These are phyloP conservation scores for Fraxinus baroniana DNA, from an alignment of 305 asterid species.

Conservation along the genomic window DNA sequence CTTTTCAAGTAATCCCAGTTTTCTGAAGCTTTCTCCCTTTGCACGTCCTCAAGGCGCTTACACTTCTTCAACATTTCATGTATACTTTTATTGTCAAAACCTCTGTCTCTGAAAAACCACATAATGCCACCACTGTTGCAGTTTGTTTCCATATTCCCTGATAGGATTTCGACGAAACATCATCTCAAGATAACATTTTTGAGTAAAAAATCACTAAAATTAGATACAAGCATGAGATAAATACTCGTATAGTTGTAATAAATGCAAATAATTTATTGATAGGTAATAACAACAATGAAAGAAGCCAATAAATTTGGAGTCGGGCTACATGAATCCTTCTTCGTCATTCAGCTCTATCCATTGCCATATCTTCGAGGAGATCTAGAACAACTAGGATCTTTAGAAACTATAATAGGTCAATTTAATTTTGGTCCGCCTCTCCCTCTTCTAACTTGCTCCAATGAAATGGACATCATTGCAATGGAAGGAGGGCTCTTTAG, in stretches of 20 bases:
- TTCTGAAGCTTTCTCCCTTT: slow-evolving; percentile 71
- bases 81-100: slow-evolving; percentile 73
- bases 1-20: slow-evolving; percentile 90
- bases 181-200: background rate
- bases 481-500: background rate
- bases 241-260: background rate
- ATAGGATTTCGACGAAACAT: slow-evolving; percentile 10
- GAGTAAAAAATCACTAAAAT: background rate
- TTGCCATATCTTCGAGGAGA: background rate
- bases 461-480: background rate
- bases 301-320: background rate
- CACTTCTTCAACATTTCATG: slow-evolving; percentile 72
- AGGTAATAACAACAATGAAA: background rate
- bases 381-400: background rate
- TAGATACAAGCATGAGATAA: background rate
- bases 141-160: slow-evolving; percentile 73
- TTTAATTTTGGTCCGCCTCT: background rate
- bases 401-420: background rate
- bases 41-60: slow-evolving; percentile 75
- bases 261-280: background rate
- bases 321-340: background rate
- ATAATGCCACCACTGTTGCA: slow-evolving; percentile 63
- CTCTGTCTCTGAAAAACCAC: slow-evolving; percentile 98
- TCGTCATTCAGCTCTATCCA: background rate
- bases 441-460: background rate